Conservation (phyloP, 176 grass and related monocot species). For the Triticum turgidum region DNA sequence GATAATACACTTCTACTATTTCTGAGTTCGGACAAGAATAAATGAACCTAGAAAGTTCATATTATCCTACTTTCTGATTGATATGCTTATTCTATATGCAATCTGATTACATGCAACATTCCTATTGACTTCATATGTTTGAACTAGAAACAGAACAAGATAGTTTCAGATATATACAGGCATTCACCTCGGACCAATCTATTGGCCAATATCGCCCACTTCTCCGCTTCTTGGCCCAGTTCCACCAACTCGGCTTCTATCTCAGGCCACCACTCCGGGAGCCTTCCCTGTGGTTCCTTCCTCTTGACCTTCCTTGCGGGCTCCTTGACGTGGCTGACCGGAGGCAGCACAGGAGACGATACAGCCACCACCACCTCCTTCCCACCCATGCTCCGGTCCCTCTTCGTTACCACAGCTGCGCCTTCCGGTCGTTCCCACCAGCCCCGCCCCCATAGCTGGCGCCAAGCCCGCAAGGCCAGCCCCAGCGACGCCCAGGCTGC, state of each 20-base stretch:
- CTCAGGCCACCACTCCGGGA: conserved; percentile 64
- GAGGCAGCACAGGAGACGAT: conserved; percentile 7
- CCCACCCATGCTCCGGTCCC: conserved; percentile 70
- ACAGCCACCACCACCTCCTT: conserved; percentile 66
- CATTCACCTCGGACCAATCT: conserved; percentile 66
- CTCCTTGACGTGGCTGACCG: conserved; percentile 28
- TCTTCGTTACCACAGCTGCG: conserved; percentile 21
- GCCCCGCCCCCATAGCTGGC: conserved; percentile 1
- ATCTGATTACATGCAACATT: background rate
- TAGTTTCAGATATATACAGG: background rate
- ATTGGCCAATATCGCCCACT: conserved; percentile 36
- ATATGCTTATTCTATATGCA: background rate
- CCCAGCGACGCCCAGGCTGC: conserved; percentile 38
- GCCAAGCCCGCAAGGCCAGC: conserved; percentile 31
- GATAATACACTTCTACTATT: background rate
- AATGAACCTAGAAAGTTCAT: background rate
- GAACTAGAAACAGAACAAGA: background rate
- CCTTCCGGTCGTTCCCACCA: conserved; percentile 26
- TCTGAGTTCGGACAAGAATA: background rate
- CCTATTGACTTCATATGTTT: background rate
- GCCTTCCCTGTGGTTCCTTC: conserved; percentile 12
- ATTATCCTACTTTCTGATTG: background rate
- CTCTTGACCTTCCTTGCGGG: conserved; percentile 24
- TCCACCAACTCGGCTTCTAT: conserved; percentile 4
- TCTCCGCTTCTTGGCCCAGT: conserved; percentile 14